Evolutionary conservation across 2,329 filamentous ascomycete species (phyloP), one percentile per base, ranked within the genome.

Genomic region (Mollisia scopiformis): DNA sequence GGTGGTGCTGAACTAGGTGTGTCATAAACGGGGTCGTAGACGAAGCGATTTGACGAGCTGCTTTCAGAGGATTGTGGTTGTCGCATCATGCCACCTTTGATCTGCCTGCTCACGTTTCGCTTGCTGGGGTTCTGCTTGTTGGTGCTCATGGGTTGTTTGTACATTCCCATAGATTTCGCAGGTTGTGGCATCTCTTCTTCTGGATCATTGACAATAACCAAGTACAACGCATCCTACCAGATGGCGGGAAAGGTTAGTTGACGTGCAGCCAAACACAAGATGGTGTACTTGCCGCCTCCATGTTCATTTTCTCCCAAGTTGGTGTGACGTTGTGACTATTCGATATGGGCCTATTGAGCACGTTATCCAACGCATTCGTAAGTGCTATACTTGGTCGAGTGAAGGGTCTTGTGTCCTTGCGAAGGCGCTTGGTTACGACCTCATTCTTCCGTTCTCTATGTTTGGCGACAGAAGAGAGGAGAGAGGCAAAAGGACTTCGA

Each of bases 121-220:
- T n/a, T n/a, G n/a, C n/a, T n/a, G n/a, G n/a, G n/a, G n/a, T n/a
- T 1, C 8, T 28, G 23, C 23, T 27, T 27, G 23, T 25, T 13
- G 28, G 13, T 27, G 6, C 6, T 23, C 10, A 6, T 14, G 13
- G 25, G 43, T 21, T 47, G 23, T 43, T 10, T 10, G 28, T 47
- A 47, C 2, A 27, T 14, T 13, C 16, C 6, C 13, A 6, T 43
- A 6, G 21, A 1, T 27, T 27, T 16, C 3, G 10, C 21, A 47
- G 43, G 21, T 3, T 27, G 13, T 28, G 43, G 4, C 2, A 47
- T 47, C 4, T 28, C 43, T 11, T 47, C 43, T 14, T 21, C 23
- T n/a, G 13, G n/a, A 23, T 56, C 37, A 21, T 56, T 56, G 27
- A 56, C 53, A 35, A 56, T 56, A 2, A 56, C 37, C 16, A 56